Conservation (phyloP, 441 rosid genomes). For the Cnidoscolus chayamansa region DNA sequence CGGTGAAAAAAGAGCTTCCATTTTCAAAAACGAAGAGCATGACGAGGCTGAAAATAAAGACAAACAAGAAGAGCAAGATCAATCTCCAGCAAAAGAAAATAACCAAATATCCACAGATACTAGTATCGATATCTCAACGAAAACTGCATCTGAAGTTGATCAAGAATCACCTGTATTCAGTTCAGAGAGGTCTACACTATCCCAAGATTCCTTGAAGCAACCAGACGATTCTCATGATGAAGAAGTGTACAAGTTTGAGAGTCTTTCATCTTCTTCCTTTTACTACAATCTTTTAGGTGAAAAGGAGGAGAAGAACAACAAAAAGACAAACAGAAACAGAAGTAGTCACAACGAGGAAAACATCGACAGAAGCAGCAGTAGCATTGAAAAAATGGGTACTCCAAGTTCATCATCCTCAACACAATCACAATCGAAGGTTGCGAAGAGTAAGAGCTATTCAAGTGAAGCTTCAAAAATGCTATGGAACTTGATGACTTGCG, state of each 20-base stretch:
- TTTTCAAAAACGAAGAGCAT: background rate
- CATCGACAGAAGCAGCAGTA: background rate
- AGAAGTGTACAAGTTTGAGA: background rate
- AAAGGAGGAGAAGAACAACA: conserved; percentile 9
- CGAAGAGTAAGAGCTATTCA: conserved; percentile 36
- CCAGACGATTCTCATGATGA: background rate
- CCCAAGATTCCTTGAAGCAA: conserved; percentile 36
- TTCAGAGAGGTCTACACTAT: conserved; percentile 47
- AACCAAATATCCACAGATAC: background rate
- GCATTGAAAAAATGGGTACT: conserved; percentile 8
- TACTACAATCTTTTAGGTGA: conserved; percentile 9
- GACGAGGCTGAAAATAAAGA: conserved; percentile 3
- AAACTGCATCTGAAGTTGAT: conserved; percentile 19
- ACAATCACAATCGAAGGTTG: conserved; percentile 13
- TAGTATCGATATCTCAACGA: background rate
- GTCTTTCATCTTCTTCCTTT: conserved; percentile 10
- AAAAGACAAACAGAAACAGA: background rate
- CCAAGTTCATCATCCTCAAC: conserved; percentile 25
- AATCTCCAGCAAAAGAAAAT: background rate
- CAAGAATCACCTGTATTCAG: conserved; percentile 35
- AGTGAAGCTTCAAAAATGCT: conserved; percentile 42
- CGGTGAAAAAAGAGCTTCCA: conserved; percentile 2
- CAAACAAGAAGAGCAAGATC: conserved; percentile 21
- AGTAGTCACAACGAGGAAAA: background rate
- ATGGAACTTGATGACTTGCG: conserved; percentile 48